Base-by-base conservation (phyloP, 352 stramenopile species). In the Globisporangium rhizosaccharum region DNA sequence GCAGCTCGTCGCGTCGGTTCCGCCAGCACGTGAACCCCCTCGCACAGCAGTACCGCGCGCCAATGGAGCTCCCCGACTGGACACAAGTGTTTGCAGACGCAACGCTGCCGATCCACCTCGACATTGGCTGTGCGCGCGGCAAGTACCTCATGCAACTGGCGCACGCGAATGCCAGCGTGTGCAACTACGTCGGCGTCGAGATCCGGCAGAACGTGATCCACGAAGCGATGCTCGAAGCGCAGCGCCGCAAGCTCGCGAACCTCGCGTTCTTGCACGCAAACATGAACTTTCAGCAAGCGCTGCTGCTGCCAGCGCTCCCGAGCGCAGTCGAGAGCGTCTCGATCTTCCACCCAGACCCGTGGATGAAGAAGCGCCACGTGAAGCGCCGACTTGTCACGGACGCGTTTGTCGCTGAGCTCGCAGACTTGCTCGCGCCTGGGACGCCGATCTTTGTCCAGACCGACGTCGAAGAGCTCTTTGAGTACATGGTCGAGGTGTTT, bases 271-370 rank as follows among this genome's bases (percentile, higher is more conserved):
- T 95, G 12, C 84, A 94, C 55, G 86, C 78, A 44, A 95, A 92
- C 67, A 92, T 95, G 76, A 95, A 94, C 64, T 62, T 90, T 48
- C 86, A 95, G 50, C 76, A 89, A 61, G 36, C 53, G 3, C 66
- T 66, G 46, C 56, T 95, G 59, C 51, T 95, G 51, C 67, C 72
- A 36, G 86, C 80, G 26, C 55, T 95, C 39, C 78, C 82, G 7
- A 71, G 60, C 11, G 63, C 62, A 0, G 63, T 92, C 45, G 56
- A 61, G 30, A 94, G 86, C 61, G 83, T 95, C 2, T 95, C 86
- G 47, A 95, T 95, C 59, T 92, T 94, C 62, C 84, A 95, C 59
- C 86, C 86, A 26, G 86, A 95, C 33, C 86, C 86, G 66, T 95
- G 86, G 86, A 90, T 93, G 76, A 95, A 95, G 67, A 95, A 94